phyloP scores from a whole-genome alignment of 345 rosid genomes.

The Tarenaya hassleriana region DNA sequence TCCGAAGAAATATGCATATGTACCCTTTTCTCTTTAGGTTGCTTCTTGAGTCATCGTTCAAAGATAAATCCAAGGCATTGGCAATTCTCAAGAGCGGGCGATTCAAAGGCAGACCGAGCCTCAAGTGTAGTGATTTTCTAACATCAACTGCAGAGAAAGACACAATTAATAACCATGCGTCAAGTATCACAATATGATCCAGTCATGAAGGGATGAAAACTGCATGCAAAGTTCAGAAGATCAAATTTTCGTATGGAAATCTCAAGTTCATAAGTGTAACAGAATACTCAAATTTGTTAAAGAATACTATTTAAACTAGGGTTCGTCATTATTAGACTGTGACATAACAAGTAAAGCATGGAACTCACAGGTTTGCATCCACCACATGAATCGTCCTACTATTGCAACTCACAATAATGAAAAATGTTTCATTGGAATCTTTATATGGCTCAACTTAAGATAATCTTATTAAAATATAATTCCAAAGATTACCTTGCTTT shows the following conservation, averaged over 20 bases:
- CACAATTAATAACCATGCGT: constrained; percentile 2
- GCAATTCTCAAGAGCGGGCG: constrained; percentile 84
- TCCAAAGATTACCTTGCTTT: constrained; percentile 63
- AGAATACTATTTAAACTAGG: background rate
- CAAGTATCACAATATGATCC: no score
- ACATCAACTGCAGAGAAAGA: constrained; percentile 51
- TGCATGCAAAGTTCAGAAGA: no score
- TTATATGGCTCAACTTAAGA: background rate
- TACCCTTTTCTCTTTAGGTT: constrained; percentile 52
- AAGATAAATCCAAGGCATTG: constrained; percentile 58
- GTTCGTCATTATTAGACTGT: background rate
- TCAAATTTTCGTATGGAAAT: no score
- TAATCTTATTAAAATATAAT: background rate
- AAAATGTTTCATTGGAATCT: background rate
- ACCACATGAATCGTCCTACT: no score
- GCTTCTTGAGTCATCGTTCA: constrained; percentile 35
- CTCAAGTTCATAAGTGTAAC: no score
- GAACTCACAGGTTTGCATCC: constrained; percentile 5
- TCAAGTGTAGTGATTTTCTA: constrained; percentile 63
- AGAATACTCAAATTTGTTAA: no score
- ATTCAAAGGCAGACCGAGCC: constrained; percentile 79
- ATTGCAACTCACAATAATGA: no score
- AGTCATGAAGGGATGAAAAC: no score
- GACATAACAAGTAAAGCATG: background rate
- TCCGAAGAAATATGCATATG: background rate